Evolutionary conservation across 1,284 basidiomycete genomes (phyloP).

Genomic region (Papiliotrema flavescens): DNA sequence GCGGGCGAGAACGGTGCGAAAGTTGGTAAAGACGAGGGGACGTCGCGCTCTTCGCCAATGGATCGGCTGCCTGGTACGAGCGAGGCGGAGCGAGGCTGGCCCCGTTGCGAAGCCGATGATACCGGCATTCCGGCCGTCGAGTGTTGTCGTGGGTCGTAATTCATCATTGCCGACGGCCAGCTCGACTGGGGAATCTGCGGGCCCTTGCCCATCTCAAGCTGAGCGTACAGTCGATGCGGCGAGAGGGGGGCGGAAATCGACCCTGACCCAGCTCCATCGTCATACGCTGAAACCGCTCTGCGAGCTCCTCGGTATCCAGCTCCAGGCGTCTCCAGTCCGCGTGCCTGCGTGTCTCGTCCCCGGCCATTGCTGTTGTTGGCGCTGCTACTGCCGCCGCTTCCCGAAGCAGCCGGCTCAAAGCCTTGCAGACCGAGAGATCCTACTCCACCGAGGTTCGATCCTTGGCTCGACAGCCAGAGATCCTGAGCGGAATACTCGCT

Average conservation of each 20-base stretch:
- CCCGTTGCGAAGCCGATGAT: slow-evolving; percentile 3
- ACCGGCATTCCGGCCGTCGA: slow-evolving; percentile 23
- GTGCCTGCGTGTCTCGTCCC: slow-evolving; percentile 27
- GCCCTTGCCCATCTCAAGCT: slow-evolving; percentile 40
- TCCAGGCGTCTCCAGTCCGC: slow-evolving; percentile 31
- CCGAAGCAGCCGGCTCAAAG: slow-evolving; percentile 18
- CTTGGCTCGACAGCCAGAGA: slow-evolving; percentile 44
- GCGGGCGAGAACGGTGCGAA: slow-evolving; percentile 43
- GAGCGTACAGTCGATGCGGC: slow-evolving; percentile 44
- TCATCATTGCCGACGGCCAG: slow-evolving; percentile 19
- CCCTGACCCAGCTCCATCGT: slow-evolving; percentile 34
- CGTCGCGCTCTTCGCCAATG: slow-evolving; percentile 5
- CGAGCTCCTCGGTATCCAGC: slow-evolving; percentile 15
- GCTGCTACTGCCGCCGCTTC: neutral
- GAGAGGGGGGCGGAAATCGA: slow-evolving; percentile 46
- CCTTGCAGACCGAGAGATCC: slow-evolving; percentile 28
- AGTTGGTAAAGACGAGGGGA: slow-evolving; percentile 26
- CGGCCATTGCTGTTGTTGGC: slow-evolving; percentile 2
- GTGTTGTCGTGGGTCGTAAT: slow-evolving; percentile 24
- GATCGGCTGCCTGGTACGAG: neutral
- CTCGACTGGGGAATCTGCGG: slow-evolving; percentile 15
- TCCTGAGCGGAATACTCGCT: slow-evolving; percentile 41
- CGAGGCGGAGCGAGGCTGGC: slow-evolving; percentile 7
- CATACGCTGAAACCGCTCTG: slow-evolving; percentile 26
- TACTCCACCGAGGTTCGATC: slow-evolving; percentile 37